These are phyloP conservation scores for Mycena pura DNA, from an alignment of 768 basidiomycete species.

Conservation along the genomic window DNA sequence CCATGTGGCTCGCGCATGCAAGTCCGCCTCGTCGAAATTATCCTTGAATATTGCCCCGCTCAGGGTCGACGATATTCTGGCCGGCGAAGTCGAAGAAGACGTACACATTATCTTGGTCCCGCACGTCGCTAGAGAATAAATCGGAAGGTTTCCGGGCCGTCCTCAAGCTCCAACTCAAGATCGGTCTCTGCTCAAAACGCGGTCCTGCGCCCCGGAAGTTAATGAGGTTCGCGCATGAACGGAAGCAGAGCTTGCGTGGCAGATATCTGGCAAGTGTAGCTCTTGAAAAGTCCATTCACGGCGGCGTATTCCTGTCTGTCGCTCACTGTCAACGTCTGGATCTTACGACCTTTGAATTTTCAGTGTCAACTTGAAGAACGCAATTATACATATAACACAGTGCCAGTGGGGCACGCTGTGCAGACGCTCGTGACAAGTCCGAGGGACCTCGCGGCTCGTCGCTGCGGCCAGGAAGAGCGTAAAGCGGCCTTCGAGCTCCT, in stretches of 20 bases:
- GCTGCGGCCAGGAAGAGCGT: constrained; percentile 5
- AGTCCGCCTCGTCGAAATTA: constrained; percentile 49
- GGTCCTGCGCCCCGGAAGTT: constrained; percentile 36
- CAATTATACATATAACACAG: background rate
- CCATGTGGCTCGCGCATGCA: constrained; percentile 10
- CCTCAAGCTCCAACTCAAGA: constrained; percentile 44
- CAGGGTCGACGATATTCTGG: constrained; percentile 52
- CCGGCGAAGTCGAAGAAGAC: constrained; percentile 52
- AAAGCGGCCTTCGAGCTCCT: constrained; percentile 48
- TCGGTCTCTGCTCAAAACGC: constrained; percentile 58
- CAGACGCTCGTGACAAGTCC: constrained; percentile 3
- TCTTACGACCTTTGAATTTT: too few relatives aligned
- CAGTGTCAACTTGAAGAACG: too few relatives aligned
- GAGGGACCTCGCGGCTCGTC: background rate
- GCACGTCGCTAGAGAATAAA: constrained; percentile 44
- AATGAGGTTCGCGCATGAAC: constrained; percentile 9
- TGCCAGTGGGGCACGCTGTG: constrained; percentile 6
- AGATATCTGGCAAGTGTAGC: constrained; percentile 17
- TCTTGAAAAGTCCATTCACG: constrained; percentile 16
- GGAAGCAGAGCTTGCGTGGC: constrained; percentile 23
- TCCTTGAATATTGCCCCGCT: constrained; percentile 52
- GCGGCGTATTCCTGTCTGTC: constrained; percentile 17
- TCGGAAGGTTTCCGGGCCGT: constrained; percentile 53
- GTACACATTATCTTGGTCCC: constrained; percentile 51
- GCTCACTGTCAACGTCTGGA: constrained; percentile 4